A percentile compares a stretch with the other conserved stretches of the same genome.
These are phyloP conservation scores for Annulohypoxylon moriforme DNA, from an alignment of 495 filamentous ascomycete species.

Conservation along the genomic window DNA sequence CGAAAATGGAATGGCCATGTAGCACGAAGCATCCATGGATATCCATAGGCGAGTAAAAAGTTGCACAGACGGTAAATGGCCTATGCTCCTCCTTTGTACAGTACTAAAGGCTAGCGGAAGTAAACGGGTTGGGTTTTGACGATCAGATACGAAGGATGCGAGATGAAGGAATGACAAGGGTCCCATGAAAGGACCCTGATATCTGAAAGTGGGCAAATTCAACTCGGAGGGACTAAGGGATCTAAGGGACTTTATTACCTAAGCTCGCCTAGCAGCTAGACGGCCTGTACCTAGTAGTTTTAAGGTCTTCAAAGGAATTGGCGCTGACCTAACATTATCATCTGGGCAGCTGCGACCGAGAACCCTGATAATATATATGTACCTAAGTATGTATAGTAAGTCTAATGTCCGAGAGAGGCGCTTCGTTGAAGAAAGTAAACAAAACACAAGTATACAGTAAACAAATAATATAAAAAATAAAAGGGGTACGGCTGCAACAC, in stretches of 20 bases:
- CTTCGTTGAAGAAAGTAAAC: slow-evolving; percentile 10
- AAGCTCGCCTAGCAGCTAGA: slow-evolving; percentile 34
- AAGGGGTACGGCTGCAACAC: slow-evolving; percentile 4
- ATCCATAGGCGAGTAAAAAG: slow-evolving; percentile 1
- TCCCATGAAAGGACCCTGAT: slow-evolving; percentile 45
- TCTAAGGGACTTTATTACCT: slow-evolving; percentile 31
- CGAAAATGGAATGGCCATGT: slow-evolving; percentile 6
- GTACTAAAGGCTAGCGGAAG: slow-evolving; percentile 30
- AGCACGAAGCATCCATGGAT: slow-evolving; percentile 4
- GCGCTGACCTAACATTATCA: slow-evolving; percentile 28
- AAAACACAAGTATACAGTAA: slow-evolving; percentile 8
- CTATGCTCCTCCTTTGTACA: slow-evolving; percentile 23
- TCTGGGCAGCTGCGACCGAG: background rate
- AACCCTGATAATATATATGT: slow-evolving; percentile 18
- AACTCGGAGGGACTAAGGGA: background rate
- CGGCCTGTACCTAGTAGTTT: slow-evolving; percentile 8
- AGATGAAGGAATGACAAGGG: slow-evolving; percentile 45
- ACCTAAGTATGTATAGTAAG: background rate
- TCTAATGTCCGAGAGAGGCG: slow-evolving; percentile 15
- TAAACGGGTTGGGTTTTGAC: slow-evolving; percentile 40
- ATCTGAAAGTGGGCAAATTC: slow-evolving; percentile 32
- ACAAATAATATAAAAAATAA: slow-evolving; percentile 14
- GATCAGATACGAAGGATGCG: slow-evolving; percentile 48
- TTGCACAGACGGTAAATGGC: slow-evolving; percentile 29
- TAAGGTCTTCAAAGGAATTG: slow-evolving; percentile 2